Base-by-base conservation (phyloP, 106 monocot species). In the Platanthera guangdongensis region DNA sequence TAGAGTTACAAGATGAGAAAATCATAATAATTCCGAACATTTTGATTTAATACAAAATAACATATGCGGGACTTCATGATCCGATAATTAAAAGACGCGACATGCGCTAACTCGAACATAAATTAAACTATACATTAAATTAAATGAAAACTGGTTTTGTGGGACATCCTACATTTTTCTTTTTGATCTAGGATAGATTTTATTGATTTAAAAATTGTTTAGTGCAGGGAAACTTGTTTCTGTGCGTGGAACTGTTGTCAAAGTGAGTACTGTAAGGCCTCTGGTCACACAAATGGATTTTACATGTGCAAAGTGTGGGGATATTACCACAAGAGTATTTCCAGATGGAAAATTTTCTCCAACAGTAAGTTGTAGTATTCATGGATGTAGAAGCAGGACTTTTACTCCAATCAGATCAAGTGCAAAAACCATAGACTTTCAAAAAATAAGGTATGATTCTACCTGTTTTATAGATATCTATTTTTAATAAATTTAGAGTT, bases 271-370 rank as follows among this genome's bases (percentile, higher is more conserved):
- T 47, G 93, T 91, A 2, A 96, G 78, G 76, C 95, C 95, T 77
- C 81, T 93, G 45, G 90, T 96, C 55, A 46, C 84, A 47, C 85
- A 83, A 75, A 84, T 96, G 85, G 73, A 89, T 74, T 96, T 96
- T 73, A 49, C 78, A 71, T 93, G 95, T 73, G 86, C 73, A 13
- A 93, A 93, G 68, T 93, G 95, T 77, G 79, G 84, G 73, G 75
- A 89, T 80, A 47, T 60, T 60, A 82, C 81, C 45, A 53, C 73
- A 13, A 83, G 93, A 19, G 67, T 52, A 74, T 96, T 96, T 82
- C 85, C 85, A 69, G 93, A 96, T 83, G 95, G 95, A 39, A 93
- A 96, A 76, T 96, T 88, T 82, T 93, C 95, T 60, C 94, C 94
- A 60, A 94, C 97, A 76, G 63, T 75, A 30, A 76, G 52, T 19